Conservation (phyloP, 2,329 filamentous ascomycete species). For the Pseudogymnoascus pannorum region DNA sequence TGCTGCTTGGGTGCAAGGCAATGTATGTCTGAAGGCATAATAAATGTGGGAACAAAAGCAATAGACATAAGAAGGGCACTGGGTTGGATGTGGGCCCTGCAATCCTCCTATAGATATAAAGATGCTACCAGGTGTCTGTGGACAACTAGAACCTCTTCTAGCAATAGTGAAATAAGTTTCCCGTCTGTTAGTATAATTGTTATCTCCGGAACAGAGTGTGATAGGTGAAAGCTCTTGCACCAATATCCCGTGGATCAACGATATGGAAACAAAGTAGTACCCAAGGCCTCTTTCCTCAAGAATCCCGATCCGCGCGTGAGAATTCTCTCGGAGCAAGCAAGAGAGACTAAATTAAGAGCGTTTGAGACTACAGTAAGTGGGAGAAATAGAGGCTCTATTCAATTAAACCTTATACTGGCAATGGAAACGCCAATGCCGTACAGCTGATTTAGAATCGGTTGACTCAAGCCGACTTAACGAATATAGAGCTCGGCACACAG, state of each 20-base stretch:
- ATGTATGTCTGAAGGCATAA: not conserved
- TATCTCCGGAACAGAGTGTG: too few species aligned
- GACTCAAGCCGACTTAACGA: not conserved
- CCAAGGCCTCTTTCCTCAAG: too few species aligned
- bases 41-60: not conserved
- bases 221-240: too few species aligned
- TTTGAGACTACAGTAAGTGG: not conserved
- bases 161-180: not conserved
- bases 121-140: not conserved
- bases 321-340: not conserved
- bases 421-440: not conserved
- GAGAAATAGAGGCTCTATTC: not conserved
- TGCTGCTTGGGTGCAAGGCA: not conserved
- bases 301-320: not conserved
- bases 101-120: not conserved
- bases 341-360: not conserved
- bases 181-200: not conserved
- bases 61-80: not conserved
- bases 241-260: too few species aligned
- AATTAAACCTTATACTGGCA: not conserved
- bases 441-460: not conserved
- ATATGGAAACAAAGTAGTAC: too few species aligned
- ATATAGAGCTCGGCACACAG: not conserved
- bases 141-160: too few species aligned
- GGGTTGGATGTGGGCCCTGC: not conserved